Evolutionary conservation across 495 filamentous ascomycete genomes (phyloP).

Genomic region (Parathielavia hyrcaniae): DNA sequence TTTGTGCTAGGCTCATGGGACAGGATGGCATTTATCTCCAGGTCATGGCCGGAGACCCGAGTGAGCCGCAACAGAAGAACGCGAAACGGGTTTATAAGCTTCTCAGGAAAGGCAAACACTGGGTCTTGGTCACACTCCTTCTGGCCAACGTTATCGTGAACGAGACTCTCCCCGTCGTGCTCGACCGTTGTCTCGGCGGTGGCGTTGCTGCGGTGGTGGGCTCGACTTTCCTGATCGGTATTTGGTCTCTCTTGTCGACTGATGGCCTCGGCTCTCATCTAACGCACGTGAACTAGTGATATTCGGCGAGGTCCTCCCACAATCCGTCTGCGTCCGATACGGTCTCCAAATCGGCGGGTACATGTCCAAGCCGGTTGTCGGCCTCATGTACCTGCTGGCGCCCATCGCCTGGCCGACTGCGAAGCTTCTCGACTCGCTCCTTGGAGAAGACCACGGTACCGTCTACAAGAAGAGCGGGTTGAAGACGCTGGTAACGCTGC

Average conservation of each 20-base stretch:
- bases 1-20: conserved; percentile 55
- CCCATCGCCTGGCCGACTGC: conserved; percentile 86
- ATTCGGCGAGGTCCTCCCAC: conserved; percentile 92
- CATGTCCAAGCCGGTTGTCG: conserved; percentile 82
- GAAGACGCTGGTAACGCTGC: conserved; percentile 73
- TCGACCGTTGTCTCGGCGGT: conserved; percentile 88
- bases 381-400: conserved; percentile 84
- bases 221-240: conserved; percentile 90
- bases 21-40: conserved; percentile 96
- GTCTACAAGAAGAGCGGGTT: conserved; percentile 93
- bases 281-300: conserved; percentile 58
- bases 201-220: conserved; percentile 91
- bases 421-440: conserved; percentile 78
- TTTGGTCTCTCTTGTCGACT: conserved; percentile 16
- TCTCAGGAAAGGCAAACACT: conserved; percentile 86
- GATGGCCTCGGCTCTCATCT: neutral
- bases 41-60: conserved; percentile 72
- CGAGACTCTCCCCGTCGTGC: conserved; percentile 89
- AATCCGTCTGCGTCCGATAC: conserved; percentile 94
- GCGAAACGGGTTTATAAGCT: conserved; percentile 74
- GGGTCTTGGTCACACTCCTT: conserved; percentile 94
- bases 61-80: conserved; percentile 72
- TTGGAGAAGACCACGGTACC: conserved; percentile 89
- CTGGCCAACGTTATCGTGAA: conserved; percentile 98
- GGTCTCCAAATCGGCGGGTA: conserved; percentile 93